A percentile compares a stretch with the other conserved stretches of the same genome.
phyloP scores from a whole-genome alignment of 148 eudicot species.

The Camellia japonica region DNA sequence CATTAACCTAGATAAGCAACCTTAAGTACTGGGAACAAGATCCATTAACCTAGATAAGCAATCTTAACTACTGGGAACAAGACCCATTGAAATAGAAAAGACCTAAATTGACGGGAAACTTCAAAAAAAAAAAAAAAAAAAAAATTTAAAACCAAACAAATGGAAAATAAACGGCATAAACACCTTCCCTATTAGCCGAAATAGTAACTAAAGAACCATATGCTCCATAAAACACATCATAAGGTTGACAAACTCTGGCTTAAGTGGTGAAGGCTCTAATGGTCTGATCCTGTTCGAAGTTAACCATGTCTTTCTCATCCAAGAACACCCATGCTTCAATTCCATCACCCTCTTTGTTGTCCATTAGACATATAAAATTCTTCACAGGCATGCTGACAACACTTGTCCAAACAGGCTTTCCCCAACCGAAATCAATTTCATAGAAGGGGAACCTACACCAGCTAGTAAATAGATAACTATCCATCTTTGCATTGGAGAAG shows the following conservation, averaged over 20 bases:
- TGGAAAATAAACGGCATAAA: too few species aligned
- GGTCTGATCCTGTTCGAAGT: neutral
- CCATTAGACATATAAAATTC: neutral
- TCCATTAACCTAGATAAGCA: too few species aligned
- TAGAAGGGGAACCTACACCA: conserved; percentile 24
- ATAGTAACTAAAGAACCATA: neutral
- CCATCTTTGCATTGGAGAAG: neutral
- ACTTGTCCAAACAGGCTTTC: conserved; percentile 33
- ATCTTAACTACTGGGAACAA: too few species aligned
- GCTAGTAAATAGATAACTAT: conserved; percentile 4
- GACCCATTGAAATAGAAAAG: too few species aligned
- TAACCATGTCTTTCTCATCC: neutral
- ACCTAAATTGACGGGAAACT: too few species aligned
- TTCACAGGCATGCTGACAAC: neutral
- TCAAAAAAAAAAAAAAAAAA: too few species aligned
- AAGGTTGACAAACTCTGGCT: neutral
- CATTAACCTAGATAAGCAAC: too few species aligned
- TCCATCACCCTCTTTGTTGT: neutral
- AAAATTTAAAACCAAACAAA: too few species aligned
- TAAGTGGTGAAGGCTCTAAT: neutral
- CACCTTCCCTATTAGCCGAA: neutral
- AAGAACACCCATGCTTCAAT: neutral
- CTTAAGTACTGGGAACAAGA: too few species aligned
- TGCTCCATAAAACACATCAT: neutral
- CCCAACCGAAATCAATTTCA: conserved; percentile 34